phyloP scores from a whole-genome alignment of 257 asterid genomes.

The Hygrophila difformis region DNA sequence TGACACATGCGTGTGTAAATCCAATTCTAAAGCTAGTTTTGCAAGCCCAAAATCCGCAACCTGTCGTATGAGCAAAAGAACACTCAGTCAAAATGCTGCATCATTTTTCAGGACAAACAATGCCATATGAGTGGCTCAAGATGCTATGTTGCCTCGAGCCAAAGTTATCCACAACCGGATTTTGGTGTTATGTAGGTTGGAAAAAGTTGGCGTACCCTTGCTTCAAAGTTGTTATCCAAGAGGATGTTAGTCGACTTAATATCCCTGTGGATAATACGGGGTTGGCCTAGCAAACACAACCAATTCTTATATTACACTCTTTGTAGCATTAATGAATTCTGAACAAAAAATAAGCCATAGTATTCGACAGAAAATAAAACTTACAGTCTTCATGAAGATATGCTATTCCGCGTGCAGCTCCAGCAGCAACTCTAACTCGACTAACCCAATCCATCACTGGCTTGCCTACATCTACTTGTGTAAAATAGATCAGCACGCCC shows the following conservation, averaged over 20 bases:
- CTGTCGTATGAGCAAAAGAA: slow-evolving; percentile 25
- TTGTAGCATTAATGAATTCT: no score
- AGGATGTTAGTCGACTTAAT: slow-evolving; percentile 60
- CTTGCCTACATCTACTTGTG: slow-evolving; percentile 35
- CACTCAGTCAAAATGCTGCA: not conserved
- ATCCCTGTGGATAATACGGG: slow-evolving; percentile 58
- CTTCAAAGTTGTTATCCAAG: slow-evolving; percentile 76
- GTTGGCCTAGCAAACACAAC: slow-evolving; percentile 27
- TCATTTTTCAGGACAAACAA: not conserved
- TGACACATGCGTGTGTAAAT: slow-evolving; percentile 60
- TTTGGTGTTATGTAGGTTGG: slow-evolving; percentile 1
- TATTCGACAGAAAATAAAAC: slow-evolving; percentile 14
- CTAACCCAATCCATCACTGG: slow-evolving; percentile 69
- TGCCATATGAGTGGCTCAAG: slow-evolving; percentile 10
- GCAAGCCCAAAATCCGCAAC: slow-evolving; percentile 96
- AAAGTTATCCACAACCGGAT: not conserved
- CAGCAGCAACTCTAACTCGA: slow-evolving; percentile 82
- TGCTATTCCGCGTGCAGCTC: slow-evolving; percentile 89
- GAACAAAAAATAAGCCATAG: not conserved
- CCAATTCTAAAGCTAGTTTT: slow-evolving; percentile 69
- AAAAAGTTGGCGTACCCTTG: slow-evolving; percentile 37
- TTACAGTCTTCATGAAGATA: slow-evolving; percentile 93
- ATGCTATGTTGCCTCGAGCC: slow-evolving; percentile 2
- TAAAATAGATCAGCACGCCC: no score
- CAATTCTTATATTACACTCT: not conserved